These are phyloP conservation scores for Phalaenopsis hybrid DNA, from an alignment of 116 monocot species.

Conservation along the genomic window DNA sequence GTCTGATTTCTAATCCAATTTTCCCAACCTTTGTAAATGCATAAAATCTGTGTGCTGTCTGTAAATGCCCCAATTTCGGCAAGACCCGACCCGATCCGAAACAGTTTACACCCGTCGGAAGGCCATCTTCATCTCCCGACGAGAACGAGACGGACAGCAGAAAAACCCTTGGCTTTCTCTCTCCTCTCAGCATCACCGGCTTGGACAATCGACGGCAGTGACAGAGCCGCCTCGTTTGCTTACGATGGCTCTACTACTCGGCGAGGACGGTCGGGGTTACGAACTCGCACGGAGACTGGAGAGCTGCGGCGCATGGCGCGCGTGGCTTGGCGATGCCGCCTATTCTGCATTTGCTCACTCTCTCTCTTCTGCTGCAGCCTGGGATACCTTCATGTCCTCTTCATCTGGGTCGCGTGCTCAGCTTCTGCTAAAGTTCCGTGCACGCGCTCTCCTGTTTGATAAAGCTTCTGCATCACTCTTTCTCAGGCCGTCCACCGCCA, in stretches of 20 bases:
- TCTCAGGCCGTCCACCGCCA: slow-evolving; percentile 12
- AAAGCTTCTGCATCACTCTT: slow-evolving; percentile 72
- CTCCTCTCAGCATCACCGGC: neutral
- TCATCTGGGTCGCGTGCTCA: slow-evolving; percentile 14
- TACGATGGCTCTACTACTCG: slow-evolving; percentile 39
- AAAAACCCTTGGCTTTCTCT: too few relatives aligned
- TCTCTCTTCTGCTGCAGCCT: slow-evolving; percentile 66
- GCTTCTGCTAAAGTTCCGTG: slow-evolving; percentile 74
- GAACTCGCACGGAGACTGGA: slow-evolving; percentile 84
- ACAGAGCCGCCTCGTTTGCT: neutral
- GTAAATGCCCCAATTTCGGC: too few relatives aligned
- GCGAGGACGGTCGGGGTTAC: slow-evolving; percentile 80
- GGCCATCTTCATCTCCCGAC: too few relatives aligned
- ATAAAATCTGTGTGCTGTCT: too few relatives aligned
- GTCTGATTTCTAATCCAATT: too few relatives aligned
- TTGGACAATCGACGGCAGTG: neutral
- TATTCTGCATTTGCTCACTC: slow-evolving; percentile 52
- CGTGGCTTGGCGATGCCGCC: slow-evolving; percentile 80
- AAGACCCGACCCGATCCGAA: too few relatives aligned
- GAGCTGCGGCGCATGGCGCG: slow-evolving; percentile 70
- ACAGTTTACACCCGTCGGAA: too few relatives aligned
- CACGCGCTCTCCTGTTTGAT: slow-evolving; percentile 86
- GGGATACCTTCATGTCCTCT: slow-evolving; percentile 76
- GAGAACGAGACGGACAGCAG: too few relatives aligned
- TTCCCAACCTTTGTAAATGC: too few relatives aligned